Base-by-base conservation (phyloP, 2,329 filamentous ascomycete species). In the Trichophyton mentagrophytes region DNA sequence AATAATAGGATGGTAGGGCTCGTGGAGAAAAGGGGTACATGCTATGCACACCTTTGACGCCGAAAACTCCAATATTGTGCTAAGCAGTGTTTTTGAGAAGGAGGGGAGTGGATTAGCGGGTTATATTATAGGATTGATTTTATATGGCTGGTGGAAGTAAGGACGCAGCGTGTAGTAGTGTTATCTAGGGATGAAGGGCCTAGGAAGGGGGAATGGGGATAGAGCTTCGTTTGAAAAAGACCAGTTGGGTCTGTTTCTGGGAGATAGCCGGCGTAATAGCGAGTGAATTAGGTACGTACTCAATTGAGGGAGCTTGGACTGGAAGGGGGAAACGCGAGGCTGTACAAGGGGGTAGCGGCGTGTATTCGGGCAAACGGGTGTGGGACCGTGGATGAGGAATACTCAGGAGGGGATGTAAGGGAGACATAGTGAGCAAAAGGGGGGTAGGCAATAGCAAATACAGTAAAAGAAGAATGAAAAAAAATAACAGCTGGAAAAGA, bases 401-500 rank as follows among this genome's bases (percentile, higher is more conserved):
- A 33, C 33, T 55, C 30, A 30, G 46, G 25, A 55, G 51, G n/a
- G 33, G 30, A 36, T 55, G 9, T 55, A 17, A 6, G 51, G 33
- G n/a, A 55, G 15, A 13, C n/a, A 36, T 13, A 7, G 55, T 36
- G 61, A 64, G 33, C 11, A 38, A 38, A 60, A 47, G 49, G 59
- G 36, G 30, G 58, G 61, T 62, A 59, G 44, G 51, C 51, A 61
- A 57, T 64, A 65, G 60, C 59, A 65, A 57, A 57, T 40, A 57
- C 49, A 66, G 66, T 67, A 63, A 60, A 61, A 63, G 59, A 60
- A 60, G 63, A 64, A 67, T 59, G 61, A 63, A 60, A 63, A 60
- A 63, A 22, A 67, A 67, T 63, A 65, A 65, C 64, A 61, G 64
- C 65, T 58, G 57, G 59, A 51, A 30, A 62, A 60, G 61, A 60